Base-by-base conservation (phyloP, 2,329 filamentous ascomycete genomes). In the Ophioceras dolichostomum region DNA sequence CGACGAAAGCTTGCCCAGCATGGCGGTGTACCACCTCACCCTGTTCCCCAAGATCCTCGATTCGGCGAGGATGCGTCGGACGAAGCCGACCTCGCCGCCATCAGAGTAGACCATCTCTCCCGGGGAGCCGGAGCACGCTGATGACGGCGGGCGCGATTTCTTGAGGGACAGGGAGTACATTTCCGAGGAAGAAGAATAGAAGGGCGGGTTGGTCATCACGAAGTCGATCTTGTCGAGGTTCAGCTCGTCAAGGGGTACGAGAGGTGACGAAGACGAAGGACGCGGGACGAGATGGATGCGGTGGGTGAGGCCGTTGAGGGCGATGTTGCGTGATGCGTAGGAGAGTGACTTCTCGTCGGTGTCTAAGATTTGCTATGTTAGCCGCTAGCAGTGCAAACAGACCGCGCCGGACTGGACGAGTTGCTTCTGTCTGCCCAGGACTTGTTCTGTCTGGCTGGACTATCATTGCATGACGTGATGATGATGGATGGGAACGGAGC, bases 191-290 rank as follows among this genome's bases (percentile, higher is more conserved):
- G 83, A 87, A n/a, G 67, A 58, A 62, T 95, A 96, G 60, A 98
- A 98, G 0, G 91, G 91, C 0, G 91, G 91, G 47, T 98, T 98
- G 45, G 82, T 89, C 77, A 96, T 93, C 41, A 75, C 77, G 54
- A 96, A 95, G 52, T 89, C 79, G 31, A 94, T 65, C 3, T 43
- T 51, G 7, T 60, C 53, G 4, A 72, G 52, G 17, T 55, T 57
- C 1, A 78, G 51, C 1, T 65, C 65, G 28, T 76, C 62, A 0
- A 86, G 52, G 0, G 82, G 78, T 5, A 96, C 67, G 2, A 95
- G 60, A 0, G 61, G 48, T 26, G 70, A 72, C 40, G 9, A 26
- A 0, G 60, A 52, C 0, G 62, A 47, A 0, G 61, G 55, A 2
- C 76, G 76, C 29, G 68, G 55, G 0, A 85, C 49, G 1, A 94